These are phyloP conservation scores for Penicillium fuscoglaucum DNA, from an alignment of 2,329 filamentous ascomycete genomes.

Conservation along the genomic window DNA sequence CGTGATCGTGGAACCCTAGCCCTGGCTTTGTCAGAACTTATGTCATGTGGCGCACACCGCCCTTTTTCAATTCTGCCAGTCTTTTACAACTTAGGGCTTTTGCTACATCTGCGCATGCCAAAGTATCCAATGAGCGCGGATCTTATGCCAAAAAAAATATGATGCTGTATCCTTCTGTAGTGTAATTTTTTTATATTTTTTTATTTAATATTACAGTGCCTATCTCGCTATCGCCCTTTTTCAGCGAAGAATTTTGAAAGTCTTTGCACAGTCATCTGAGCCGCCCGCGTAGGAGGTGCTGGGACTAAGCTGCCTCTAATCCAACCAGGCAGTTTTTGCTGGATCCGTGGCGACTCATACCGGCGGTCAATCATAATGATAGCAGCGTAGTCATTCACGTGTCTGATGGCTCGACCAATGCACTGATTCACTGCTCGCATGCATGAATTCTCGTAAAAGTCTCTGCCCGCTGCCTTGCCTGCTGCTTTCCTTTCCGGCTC, in stretches of 20 bases:
- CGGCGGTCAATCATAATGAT: constrained; percentile 82
- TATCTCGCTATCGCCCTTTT: constrained; percentile 6
- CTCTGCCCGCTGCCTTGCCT: constrained; percentile 59
- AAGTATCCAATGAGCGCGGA: not conserved
- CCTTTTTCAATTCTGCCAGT: constrained; percentile 7
- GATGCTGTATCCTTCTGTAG: not conserved
- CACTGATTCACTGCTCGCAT: constrained; percentile 98
- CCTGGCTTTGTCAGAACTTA: constrained; percentile 16
- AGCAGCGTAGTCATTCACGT: constrained; percentile 82
- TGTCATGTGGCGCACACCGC: not conserved
- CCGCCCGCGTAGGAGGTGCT: constrained; percentile 24
- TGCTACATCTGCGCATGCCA: not conserved
- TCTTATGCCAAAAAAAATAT: not conserved
- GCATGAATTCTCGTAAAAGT: constrained; percentile 91
- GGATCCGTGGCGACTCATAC: constrained; percentile 73
- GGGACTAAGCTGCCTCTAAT: constrained; percentile 67
- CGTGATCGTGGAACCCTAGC: constrained; percentile 35
- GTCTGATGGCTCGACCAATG: constrained; percentile 87
- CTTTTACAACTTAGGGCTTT: not conserved
- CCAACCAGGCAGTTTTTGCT: constrained; percentile 82
- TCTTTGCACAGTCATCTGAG: constrained; percentile 29
- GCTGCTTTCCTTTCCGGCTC: constrained; percentile 34
- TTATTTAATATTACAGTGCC: not conserved
- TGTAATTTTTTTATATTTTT: not conserved
- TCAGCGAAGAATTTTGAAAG: constrained; percentile 38